phyloP scores from a whole-genome alignment of 176 grass and related monocot species.

The Ensete glaucum region DNA sequence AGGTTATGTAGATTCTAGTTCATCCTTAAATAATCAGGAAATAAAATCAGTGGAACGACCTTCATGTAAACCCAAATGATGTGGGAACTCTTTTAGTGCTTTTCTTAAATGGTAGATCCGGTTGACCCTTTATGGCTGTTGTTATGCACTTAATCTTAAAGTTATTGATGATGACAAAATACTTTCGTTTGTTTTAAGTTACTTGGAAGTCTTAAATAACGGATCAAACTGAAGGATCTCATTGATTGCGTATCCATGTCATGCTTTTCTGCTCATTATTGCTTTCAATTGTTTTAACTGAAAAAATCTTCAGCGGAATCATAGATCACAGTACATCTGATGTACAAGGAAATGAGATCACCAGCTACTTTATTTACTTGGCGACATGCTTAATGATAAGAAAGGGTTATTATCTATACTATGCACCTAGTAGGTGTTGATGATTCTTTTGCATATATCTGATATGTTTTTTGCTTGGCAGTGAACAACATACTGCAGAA shows the following conservation, averaged over 20 bases:
- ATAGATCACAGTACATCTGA: background rate
- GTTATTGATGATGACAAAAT: background rate
- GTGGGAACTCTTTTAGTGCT: background rate
- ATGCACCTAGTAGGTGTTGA: background rate
- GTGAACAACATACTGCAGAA: constrained; percentile 1
- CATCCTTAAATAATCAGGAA: background rate
- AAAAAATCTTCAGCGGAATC: background rate
- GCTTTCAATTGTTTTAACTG: background rate
- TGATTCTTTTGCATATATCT: background rate
- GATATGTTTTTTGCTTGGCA: background rate
- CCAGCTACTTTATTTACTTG: background rate
- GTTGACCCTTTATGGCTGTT: background rate
- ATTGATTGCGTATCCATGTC: background rate
- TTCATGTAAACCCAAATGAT: background rate
- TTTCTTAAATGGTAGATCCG: background rate
- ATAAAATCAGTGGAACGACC: background rate
- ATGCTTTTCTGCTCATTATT: background rate
- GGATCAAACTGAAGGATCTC: too few relatives aligned
- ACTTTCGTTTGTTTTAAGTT: too few relatives aligned
- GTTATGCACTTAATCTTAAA: background rate
- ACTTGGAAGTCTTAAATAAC: too few relatives aligned
- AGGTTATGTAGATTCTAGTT: background rate
- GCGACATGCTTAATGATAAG: background rate
- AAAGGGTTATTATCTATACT: background rate
- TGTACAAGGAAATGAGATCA: background rate